These are phyloP conservation scores for barrel medic (Medicago truncatula) DNA, from an alignment of 306 rosid species.

Conservation along the genomic window DNA sequence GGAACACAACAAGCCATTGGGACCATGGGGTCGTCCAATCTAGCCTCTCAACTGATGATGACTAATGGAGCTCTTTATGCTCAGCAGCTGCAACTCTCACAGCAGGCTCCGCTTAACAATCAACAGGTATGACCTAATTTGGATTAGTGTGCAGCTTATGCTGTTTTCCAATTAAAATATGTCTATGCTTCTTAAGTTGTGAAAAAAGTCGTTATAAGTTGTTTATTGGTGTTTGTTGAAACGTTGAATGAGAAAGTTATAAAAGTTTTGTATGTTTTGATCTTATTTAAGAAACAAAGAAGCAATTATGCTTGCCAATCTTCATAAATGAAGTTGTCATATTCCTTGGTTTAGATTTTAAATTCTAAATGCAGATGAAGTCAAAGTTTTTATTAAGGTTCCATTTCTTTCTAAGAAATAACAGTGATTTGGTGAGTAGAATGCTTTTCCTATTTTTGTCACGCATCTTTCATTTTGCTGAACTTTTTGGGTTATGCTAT, in stretches of 20 bases:
- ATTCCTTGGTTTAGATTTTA: slow-evolving; percentile 32
- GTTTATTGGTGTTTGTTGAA: neutral
- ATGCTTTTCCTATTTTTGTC: neutral
- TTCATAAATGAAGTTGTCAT: neutral
- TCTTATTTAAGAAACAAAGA: neutral
- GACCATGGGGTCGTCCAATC: slow-evolving; percentile 71
- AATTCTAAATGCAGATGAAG: slow-evolving; percentile 25
- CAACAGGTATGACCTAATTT: slow-evolving; percentile 59
- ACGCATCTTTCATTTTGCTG: neutral
- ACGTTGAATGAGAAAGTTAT: neutral
- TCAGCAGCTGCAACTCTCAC: slow-evolving; percentile 70
- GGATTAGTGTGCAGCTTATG: neutral
- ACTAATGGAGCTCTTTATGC: slow-evolving; percentile 69
- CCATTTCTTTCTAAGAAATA: neutral
- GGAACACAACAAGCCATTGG: slow-evolving; percentile 92
- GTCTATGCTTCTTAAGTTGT: neutral
- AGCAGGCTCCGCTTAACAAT: slow-evolving; percentile 67
- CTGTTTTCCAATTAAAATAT: neutral
- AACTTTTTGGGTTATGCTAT: slow-evolving; percentile 5
- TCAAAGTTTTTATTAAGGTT: neutral
- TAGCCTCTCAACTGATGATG: slow-evolving; percentile 65
- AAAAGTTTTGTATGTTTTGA: neutral
- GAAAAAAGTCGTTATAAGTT: neutral
- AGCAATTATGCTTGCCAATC: neutral
- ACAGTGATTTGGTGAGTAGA: slow-evolving; percentile 20